These are phyloP conservation scores for Ganoderma leucocontextum DNA, from an alignment of 1,284 basidiomycete species.

Conservation along the genomic window DNA sequence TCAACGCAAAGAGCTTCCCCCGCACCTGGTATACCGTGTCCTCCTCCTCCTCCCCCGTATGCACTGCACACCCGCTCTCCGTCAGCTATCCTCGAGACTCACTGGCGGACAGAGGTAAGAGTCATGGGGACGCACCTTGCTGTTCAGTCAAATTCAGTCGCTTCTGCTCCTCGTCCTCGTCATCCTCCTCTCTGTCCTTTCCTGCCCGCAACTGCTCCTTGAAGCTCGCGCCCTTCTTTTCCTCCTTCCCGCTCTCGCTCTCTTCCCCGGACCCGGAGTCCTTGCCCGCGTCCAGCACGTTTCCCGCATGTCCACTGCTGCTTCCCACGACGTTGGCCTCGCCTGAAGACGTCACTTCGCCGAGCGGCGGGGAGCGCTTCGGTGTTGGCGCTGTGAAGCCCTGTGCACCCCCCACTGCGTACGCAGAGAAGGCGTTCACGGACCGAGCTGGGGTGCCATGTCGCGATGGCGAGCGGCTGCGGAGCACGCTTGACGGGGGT, in stretches of 20 bases:
- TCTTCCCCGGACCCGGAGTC: slow-evolving; percentile 22
- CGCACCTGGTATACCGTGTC: slow-evolving; percentile 85
- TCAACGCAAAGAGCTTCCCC: slow-evolving; percentile 84
- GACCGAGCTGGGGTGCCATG: slow-evolving; percentile 29
- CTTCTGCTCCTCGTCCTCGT: slow-evolving; percentile 59
- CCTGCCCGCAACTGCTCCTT: slow-evolving; percentile 68
- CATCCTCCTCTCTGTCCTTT: slow-evolving; percentile 47
- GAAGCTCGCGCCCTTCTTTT: slow-evolving; percentile 47
- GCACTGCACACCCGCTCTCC: slow-evolving; percentile 55
- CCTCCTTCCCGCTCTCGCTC: slow-evolving; percentile 38
- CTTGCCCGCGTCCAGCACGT: slow-evolving; percentile 25
- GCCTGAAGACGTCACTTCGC: slow-evolving; percentile 36
- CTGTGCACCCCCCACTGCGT: slow-evolving; percentile 57
- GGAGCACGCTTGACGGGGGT: slow-evolving; percentile 31
- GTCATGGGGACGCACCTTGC: slow-evolving; percentile 60
- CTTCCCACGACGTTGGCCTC: slow-evolving; percentile 33
- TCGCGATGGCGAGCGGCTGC: slow-evolving; percentile 38
- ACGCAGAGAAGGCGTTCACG: slow-evolving; percentile 67
- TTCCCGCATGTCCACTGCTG: slow-evolving; percentile 9
- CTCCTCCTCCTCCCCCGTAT: slow-evolving; percentile 94
- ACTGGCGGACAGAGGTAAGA: neutral
- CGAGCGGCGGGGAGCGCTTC: slow-evolving; percentile 51
- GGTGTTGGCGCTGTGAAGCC: slow-evolving; percentile 58
- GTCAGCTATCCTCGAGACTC: slow-evolving; percentile 6
- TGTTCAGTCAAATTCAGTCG: slow-evolving; percentile 68